Base-by-base conservation (phyloP, 78 protist genomes). In the Isochrysis galbana region DNA sequence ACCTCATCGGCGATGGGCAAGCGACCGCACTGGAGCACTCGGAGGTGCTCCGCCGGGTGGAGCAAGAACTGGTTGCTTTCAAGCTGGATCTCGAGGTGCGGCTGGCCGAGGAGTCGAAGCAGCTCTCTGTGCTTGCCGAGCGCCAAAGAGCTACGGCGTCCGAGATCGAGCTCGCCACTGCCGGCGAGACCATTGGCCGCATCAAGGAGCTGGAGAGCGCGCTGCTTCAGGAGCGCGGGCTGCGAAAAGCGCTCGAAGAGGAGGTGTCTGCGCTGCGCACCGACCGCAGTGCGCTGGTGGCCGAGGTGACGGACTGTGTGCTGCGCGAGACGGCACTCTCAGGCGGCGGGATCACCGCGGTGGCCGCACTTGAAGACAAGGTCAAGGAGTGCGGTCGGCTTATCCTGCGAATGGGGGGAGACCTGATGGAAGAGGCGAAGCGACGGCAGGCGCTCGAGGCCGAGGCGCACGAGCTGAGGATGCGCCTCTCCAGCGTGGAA, bases 301-400 rank as follows among this genome's bases (percentile, higher is more conserved):
- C 11, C 4, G 72, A 11, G 11, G 22, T 61, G 38, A n/a, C 21
- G 72, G 72, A 3, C 26, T 23, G 38, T 11, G 26, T 61, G n/a
- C 38, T 2, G 72, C 21, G 72, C 7, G 72, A 11, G 72, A n/a
- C 26, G 5, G 72, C n/a, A 23, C n/a, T 23, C n/a, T 11, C 72
- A n/a, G 26, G n/a, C 72, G 72, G 72, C 72, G 26, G n/a, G 72
- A n/a, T 19, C 38, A 11, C n/a, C 32, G 72, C 72, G 72, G 72
- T 23, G 5, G 72, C 72, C 38, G 11, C 72, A 19, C 72, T 61
- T n/a, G 72, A 70, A 17, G 80, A 70, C 17, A 70, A 77, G 46
- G 84, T 77, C 47, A 77, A 77, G 46, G 84, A 77, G n/a, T 77
- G 84, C 84, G 84, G 84, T 46, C 84, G 84, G 10, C 84, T 77